phyloP scores from a whole-genome alignment of 495 filamentous ascomycete genomes.

The Penicillium verhagenii region DNA sequence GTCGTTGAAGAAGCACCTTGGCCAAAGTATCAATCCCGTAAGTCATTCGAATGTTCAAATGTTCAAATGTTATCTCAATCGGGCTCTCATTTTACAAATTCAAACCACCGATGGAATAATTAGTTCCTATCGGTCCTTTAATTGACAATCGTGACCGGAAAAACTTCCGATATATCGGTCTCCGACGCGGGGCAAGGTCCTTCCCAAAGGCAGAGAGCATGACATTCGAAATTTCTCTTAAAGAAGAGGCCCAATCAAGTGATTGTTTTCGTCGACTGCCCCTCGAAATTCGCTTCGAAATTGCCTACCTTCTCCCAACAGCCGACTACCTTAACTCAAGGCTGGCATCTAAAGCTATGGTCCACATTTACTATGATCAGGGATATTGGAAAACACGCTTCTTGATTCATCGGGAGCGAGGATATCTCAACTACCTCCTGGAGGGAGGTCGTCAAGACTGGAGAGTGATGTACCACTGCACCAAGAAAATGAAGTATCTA shows the following conservation, averaged over 20 bases:
- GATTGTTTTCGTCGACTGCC: neutral
- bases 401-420: neutral
- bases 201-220: neutral
- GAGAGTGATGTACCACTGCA: neutral
- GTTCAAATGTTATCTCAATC: too few species aligned
- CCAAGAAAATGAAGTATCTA: neutral
- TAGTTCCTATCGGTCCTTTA: neutral
- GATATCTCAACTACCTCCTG: neutral
- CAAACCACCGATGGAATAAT: neutral
- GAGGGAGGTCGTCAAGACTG: neutral
- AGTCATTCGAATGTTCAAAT: too few species aligned
- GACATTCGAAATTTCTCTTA: neutral
- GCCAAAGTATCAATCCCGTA: neutral
- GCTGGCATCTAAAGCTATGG: neutral
- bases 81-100: neutral
- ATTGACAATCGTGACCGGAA: neutral
- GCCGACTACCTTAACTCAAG: neutral
- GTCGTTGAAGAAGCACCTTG: neutral
- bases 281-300: neutral
- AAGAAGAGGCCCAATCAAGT: neutral
- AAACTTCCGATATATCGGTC: neutral
- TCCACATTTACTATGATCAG: neutral
- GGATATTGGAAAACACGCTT: neutral
- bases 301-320: neutral
- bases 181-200: neutral